Evolutionary conservation across 192 early-diverging fungal genomes (phyloP).

Genomic region (Funneliformis geosporum): DNA sequence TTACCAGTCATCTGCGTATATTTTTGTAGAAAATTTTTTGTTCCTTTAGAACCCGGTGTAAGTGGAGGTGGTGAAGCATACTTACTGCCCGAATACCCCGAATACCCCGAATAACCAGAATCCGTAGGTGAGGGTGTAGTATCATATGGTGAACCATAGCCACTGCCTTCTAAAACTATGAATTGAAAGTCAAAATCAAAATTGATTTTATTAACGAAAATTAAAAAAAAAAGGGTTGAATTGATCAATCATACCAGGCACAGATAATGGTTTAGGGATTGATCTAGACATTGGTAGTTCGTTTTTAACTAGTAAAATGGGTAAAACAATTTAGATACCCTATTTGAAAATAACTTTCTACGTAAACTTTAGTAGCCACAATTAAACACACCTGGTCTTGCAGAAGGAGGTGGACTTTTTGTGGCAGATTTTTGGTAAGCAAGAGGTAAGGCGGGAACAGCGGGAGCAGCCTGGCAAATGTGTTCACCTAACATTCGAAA

Average conservation of each 20-base stretch:
- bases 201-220: background rate
- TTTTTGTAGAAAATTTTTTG: slow-evolving; percentile 12
- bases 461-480: slow-evolving; percentile 51
- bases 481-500: slow-evolving; percentile 54
- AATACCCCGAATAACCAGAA: background rate
- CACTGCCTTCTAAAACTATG: background rate
- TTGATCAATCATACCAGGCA: background rate
- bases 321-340: background rate
- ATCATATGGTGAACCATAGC: background rate
- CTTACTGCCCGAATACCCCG: background rate
- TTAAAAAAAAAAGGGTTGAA: background rate
- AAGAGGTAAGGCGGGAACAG: slow-evolving; percentile 47
- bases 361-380: background rate
- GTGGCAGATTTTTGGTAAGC: background rate
- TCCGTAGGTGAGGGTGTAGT: background rate
- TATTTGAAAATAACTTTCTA: background rate
- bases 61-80: background rate
- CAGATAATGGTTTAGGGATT: background rate
- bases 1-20: slow-evolving; percentile 8
- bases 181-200: background rate
- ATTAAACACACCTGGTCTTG: background rate
- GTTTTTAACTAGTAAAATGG: background rate
- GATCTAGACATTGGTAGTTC: background rate
- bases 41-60: background rate
- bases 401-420: slow-evolving; percentile 1